phyloP scores from a whole-genome alignment of 768 basidiomycete species.

The Serendipita vermifera region DNA sequence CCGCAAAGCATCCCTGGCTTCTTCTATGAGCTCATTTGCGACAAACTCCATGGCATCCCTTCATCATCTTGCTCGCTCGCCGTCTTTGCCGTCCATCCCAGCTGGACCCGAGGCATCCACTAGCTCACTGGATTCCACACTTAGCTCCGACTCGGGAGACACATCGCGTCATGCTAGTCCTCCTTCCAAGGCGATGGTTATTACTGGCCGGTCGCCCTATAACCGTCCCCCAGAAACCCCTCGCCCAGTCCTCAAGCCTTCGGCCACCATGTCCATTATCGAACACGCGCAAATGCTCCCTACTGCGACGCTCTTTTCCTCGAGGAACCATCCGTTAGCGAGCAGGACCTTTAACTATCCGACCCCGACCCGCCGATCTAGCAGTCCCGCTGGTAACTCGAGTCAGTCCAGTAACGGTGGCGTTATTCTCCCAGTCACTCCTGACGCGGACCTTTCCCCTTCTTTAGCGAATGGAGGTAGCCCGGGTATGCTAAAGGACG shows the following conservation, averaged over 20 bases:
- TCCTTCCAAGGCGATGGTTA: background rate
- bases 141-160: background rate
- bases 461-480: background rate
- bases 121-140: background rate
- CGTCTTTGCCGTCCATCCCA: background rate
- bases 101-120: background rate
- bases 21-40: background rate
- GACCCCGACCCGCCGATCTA: background rate
- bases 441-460: background rate
- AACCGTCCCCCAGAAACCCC: background rate
- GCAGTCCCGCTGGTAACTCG: conserved; percentile 6
- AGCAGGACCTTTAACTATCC: background rate
- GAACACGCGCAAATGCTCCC: conserved; percentile 9
- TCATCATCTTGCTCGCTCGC: background rate
- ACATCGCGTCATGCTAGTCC: background rate
- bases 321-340: background rate
- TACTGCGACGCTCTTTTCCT: background rate
- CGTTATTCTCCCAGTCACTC: background rate
- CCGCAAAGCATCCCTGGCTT: conserved; percentile 3
- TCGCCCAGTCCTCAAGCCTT: background rate
- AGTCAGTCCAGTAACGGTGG: conserved; percentile 7
- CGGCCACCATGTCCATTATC: conserved; percentile 3
- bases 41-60: background rate
- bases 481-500: background rate
- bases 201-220: background rate